These are phyloP conservation scores for Moricandia moricandioides DNA, from an alignment of 345 rosid species.

Conservation along the genomic window DNA sequence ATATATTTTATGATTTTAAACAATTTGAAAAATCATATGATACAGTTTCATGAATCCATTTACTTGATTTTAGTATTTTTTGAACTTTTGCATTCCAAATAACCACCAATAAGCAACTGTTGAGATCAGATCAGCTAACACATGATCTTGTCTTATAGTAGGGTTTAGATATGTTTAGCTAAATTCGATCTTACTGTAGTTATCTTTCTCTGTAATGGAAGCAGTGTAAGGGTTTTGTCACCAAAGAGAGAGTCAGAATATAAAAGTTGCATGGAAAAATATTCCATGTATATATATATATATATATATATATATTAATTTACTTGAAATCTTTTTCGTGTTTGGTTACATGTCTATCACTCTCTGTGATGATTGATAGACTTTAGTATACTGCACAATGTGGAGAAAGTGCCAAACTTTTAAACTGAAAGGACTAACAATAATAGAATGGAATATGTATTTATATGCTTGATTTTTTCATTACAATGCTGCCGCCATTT, in stretches of 20 bases:
- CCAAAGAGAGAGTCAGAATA: background rate
- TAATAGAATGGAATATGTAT: constrained; percentile 12
- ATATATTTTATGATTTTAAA: background rate
- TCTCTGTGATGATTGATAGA: constrained; percentile 24
- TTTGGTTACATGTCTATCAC: constrained; percentile 11
- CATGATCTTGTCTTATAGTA: background rate
- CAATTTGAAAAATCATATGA: background rate
- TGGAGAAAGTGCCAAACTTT: background rate
- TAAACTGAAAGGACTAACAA: constrained; percentile 17
- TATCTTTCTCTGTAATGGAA: background rate
- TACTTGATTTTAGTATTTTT: background rate
- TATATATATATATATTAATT: background rate
- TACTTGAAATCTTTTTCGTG: constrained; percentile 8
- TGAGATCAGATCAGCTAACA: background rate
- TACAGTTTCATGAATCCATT: background rate
- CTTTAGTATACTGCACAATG: constrained; percentile 2
- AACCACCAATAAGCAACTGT: background rate
- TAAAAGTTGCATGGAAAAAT: constrained; percentile 9
- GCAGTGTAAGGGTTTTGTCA: constrained; percentile 9
- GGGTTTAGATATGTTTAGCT: background rate
- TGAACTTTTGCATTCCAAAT: background rate
- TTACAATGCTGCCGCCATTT: constrained; percentile 68
- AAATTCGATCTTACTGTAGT: background rate
- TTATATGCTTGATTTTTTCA: background rate
- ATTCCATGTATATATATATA: background rate